Base-by-base conservation (phyloP, 192 early-diverging fungal species). In the Blastocladiella britannica region DNA sequence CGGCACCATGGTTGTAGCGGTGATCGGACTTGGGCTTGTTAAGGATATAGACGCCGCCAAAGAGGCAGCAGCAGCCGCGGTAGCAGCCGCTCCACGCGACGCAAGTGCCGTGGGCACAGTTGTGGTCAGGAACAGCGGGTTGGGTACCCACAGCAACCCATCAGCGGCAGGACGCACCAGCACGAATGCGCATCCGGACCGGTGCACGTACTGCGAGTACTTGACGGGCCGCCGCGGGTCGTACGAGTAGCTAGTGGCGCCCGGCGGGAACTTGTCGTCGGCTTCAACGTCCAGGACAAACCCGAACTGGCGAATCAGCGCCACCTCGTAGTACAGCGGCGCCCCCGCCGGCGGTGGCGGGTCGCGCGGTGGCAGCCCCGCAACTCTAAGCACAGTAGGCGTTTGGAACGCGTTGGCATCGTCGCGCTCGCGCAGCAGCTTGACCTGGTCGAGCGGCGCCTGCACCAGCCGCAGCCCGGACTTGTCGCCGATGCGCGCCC, bases 211-310 rank as follows among this genome's bases (percentile, higher is more conserved):
- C 65, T 97, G 94, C 52, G 86, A 85, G 62, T 87, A 74, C 64
- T 74, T 73, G 66, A 82, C 87, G 3, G 72, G 72, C 1, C 80
- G 74, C 25, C 78, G 69, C n/a, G n/a, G n/a, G 22, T 73, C 60
- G 65, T 82, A 82, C 0, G 81, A 75, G 61, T 64, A 77, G 7
- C 73, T 55, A 6, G 80, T 71, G 0, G 76, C 59, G 6, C 71
- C 67, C 22, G 72, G 69, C 0, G 86, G 84, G 58, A 88, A 92
- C 26, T 63, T 56, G 26, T 60, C 51, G 61, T 95, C 92, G 0
- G 89, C 82, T 63, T 97, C 94, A n/a, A 88, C 76, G 65, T 97
- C 94, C 18, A 94, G 73, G 23, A 97, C 75, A 72, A 93, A 97
- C 22, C 81, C 82, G 62, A 85, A 78, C 7, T 70, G 67, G 52